Conservation (phyloP, 202 grass and related monocot genomes). For the Setaria viridis region DNA sequence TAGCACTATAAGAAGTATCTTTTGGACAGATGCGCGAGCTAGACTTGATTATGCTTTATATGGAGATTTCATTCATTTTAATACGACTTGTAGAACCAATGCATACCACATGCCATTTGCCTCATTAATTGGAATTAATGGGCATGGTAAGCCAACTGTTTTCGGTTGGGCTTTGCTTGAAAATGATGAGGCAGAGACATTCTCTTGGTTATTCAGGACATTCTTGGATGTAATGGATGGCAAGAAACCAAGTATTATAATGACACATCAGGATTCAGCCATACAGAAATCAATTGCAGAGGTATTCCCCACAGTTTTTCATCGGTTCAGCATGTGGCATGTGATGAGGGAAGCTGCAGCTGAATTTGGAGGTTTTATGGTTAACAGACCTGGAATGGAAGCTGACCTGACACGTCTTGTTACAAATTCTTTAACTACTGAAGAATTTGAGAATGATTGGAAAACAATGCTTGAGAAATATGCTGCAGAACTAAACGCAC, state of each 20-base stretch:
- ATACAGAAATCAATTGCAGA: conserved; percentile 9
- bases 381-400: not conserved
- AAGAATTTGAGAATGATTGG: conserved; percentile 24
- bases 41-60: conserved; percentile 3
- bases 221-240: conserved; percentile 36
- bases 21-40: conserved; percentile 13
- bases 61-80: conserved; percentile 29
- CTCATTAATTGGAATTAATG: conserved; percentile 25
- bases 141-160: conserved; percentile 3
- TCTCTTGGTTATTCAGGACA: conserved; percentile 28
- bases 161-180: conserved; percentile 30
- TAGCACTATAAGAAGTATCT: not conserved
- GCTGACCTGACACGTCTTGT: not conserved
- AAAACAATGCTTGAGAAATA: conserved; percentile 13
- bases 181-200: conserved; percentile 4
- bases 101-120: conserved; percentile 5
- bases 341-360: conserved; percentile 1
- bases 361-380: conserved; percentile 1
- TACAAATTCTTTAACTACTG: conserved; percentile 12
- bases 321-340: conserved; percentile 32
- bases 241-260: not conserved
- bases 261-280: conserved; percentile 22
- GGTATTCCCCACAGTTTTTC: conserved; percentile 6
- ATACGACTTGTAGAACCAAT: conserved; percentile 1
- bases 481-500: not conserved